Evolutionary conservation across 768 basidiomycete species (phyloP), one percentile per base, ranked within the genome.

Genomic region (Hydnomerulius pinastri): DNA sequence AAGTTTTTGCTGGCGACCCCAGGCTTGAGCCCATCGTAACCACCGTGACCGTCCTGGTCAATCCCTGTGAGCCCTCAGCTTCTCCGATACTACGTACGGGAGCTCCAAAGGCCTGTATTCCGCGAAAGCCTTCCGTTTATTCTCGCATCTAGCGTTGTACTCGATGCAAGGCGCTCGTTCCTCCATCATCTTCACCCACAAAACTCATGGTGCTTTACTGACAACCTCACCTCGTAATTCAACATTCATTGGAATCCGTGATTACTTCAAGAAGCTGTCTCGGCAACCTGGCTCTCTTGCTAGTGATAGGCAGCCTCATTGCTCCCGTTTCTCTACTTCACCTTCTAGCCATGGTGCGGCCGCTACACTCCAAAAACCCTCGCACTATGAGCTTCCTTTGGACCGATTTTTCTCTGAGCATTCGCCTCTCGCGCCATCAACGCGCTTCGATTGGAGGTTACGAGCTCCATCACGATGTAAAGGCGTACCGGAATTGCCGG

Each of bases 371-470:
- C 18, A 20, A 43, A 60, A 58, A 20, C 53, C 55, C 12, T 55
- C 59, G 23, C 53, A 50, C 6, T 52, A 56, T 15, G 51, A 62
- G 17, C 56, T 66, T 9, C 58, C 66, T n/a, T 54, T 58, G 5
- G 67, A 68, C 35, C 43, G 43, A 1, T 68, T 60, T 46, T 70
- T 70, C 12, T 62, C 68, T 21, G 68, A 66, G 47, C 47, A 55
- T 41, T 66, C 64, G 1, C 64, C 66, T 21, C 60, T 66, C 15
- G 23, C 44, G 1, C 62, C 68, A 10, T 53, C 62, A 10, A 23
- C 59, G 24, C 60, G 86, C 6, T 85, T 82, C 62, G 80, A 87
- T 58, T 88, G 87, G 86, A 73, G 83, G 35, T 58, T 73, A 32
- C 73, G 82, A 17, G 77, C 84, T 7, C 51, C 71, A 10, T 85